A percentile compares a stretch with the other conserved stretches of the same genome.
Conservation (phyloP, 2,329 filamentous ascomycete species). For the Nemania abortiva region DNA sequence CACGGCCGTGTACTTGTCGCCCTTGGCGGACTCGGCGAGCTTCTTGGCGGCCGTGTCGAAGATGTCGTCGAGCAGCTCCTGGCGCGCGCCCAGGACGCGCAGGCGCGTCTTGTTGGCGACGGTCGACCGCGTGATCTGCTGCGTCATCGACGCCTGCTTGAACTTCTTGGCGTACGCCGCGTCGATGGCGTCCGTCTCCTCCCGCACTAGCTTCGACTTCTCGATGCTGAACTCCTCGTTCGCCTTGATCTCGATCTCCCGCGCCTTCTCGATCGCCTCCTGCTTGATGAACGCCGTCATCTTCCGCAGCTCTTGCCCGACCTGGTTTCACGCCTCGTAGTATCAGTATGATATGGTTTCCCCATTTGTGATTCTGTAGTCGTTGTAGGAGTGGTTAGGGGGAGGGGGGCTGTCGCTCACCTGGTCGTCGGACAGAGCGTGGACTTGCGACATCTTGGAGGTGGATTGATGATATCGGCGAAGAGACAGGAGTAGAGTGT, state of each 20-base stretch:
- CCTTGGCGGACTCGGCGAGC: constrained; percentile 74
- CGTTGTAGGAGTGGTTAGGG: background rate
- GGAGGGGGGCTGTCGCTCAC: constrained; percentile 61
- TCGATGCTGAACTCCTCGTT: constrained; percentile 99
- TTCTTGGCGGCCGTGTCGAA: constrained; percentile 84
- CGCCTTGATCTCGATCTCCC: constrained; percentile 97
- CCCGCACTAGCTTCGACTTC: constrained; percentile 97
- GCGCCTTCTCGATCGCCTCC: constrained; percentile 95
- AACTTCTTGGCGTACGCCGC: constrained; percentile 96
- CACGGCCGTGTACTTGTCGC: constrained; percentile 79
- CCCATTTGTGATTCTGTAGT: too few species aligned
- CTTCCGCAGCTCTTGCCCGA: constrained; percentile 98
- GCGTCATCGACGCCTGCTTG: constrained; percentile 97
- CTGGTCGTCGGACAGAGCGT: constrained; percentile 98
- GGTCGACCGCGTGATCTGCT: constrained; percentile 97
- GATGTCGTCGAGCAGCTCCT: constrained; percentile 90
- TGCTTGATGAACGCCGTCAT: constrained; percentile 99
- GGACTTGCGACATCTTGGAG: constrained; percentile 86
- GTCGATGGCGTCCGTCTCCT: constrained; percentile 95
- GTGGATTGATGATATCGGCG: constrained; percentile 43
- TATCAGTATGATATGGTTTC: constrained; percentile 10
- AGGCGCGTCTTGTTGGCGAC: constrained; percentile 96
- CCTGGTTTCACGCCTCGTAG: constrained; percentile 65
- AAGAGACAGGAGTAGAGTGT: background rate
- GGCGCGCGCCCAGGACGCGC: constrained; percentile 85